Evolutionary conservation across 2,329 filamentous ascomycete genomes (phyloP), one percentile per base, ranked within the genome.

Genomic region (Epichloe bromicola): DNA sequence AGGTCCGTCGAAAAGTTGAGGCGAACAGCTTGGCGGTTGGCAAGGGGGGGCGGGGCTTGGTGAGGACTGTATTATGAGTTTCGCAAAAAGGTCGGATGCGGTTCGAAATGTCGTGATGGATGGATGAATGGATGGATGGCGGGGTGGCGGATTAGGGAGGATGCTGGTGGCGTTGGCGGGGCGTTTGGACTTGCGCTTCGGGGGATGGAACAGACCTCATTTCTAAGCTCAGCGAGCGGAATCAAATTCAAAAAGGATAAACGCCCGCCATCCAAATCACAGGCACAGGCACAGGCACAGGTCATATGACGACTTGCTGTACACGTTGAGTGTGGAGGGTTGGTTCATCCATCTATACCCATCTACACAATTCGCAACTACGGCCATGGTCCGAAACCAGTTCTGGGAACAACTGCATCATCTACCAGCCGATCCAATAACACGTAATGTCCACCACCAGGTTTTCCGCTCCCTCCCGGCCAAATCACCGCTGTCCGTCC

Each of bases 1-100:
- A 75, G 65, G 85, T 80, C 67, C 87, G 82, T 72, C 80, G 80
- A 61, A 91, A 81, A 58, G 79, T 75, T 69, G 84, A 88, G 75
- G 88, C 88, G 78, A 95, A 95, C 91, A 95, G 79, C 75, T 90
- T 95, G 87, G 73, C 84, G 81, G 62, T 60, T 49, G 17, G 20
- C 30, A 5, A 5, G 4, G 34, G 30, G 17, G 6, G 34, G 17
- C 3, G 34, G 6, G 5, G 3, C 30, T 30, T 30, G 8, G 10
- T 11, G 10, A 30, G 30, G 3, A 4, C 30, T 30, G 30, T 30
- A 30, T 30, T 30, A 30, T 11, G 30, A 11, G 10, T 11, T 30
- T 30, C 30, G 30, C 30, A 10, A 30, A 20, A 23, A 26, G 37
- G 34, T 47, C 45, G 45, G 30, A 30, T 10, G 30, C 30, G 10